Conservation (phyloP, 2,329 filamentous ascomycete genomes). For the Alternaria gansuensis region DNA sequence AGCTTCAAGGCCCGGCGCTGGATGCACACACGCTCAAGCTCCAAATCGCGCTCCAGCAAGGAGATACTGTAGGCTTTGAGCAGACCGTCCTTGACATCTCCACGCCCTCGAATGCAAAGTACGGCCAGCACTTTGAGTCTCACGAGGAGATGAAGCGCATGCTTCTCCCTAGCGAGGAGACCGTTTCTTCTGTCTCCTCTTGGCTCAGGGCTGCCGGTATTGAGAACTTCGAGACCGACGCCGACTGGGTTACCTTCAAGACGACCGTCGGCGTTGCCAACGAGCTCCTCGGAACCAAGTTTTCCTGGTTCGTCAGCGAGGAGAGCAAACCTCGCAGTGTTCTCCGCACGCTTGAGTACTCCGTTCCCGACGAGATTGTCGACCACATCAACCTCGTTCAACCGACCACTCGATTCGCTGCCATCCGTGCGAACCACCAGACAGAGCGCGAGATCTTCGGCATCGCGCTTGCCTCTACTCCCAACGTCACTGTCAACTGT, state of each 20-base stretch:
- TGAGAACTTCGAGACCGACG: slow-evolving; percentile 50
- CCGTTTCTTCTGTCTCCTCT: slow-evolving; percentile 48
- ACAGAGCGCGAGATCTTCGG: slow-evolving; percentile 31
- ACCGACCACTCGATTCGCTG: slow-evolving; percentile 62
- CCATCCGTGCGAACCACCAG: slow-evolving; percentile 32
- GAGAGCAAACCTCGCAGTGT: slow-evolving; percentile 54
- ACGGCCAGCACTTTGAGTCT: slow-evolving; percentile 60
- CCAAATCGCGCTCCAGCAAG: slow-evolving; percentile 45
- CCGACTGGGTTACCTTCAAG: slow-evolving; percentile 48
- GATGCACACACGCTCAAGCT: slow-evolving; percentile 38
- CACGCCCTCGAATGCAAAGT: slow-evolving; percentile 58
- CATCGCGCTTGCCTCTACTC: slow-evolving; percentile 27
- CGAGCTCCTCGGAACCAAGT: slow-evolving; percentile 59
- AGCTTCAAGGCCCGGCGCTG: slow-evolving; percentile 28
- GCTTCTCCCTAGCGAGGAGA: slow-evolving; percentile 54
- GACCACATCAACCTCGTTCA: slow-evolving; percentile 59
- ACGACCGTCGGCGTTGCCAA: slow-evolving; percentile 54
- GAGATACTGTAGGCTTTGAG: slow-evolving; percentile 50
- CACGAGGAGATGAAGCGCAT: slow-evolving; percentile 56
- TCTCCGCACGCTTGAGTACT: slow-evolving; percentile 56
- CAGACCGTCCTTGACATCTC: slow-evolving; percentile 54
- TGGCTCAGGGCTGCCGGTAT: slow-evolving; percentile 59
- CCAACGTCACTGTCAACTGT: slow-evolving; percentile 30
- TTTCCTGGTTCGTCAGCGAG: slow-evolving; percentile 54
- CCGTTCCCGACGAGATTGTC: slow-evolving; percentile 52